Evolutionary conservation across 768 basidiomycete species (phyloP).

Genomic region (Mrakia frigida): DNA sequence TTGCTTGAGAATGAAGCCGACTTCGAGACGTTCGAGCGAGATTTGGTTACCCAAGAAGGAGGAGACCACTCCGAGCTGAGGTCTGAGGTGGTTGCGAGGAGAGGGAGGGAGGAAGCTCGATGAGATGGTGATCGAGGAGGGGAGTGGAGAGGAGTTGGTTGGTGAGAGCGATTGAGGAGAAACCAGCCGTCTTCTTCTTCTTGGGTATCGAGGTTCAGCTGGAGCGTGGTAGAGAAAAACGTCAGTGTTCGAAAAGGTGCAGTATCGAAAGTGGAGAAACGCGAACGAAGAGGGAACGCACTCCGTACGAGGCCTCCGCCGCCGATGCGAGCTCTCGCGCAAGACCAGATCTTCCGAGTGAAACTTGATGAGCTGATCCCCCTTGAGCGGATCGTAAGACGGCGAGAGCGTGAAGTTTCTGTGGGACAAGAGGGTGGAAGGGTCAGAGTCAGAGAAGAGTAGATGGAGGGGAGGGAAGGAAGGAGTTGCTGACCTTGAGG

Average conservation of each 20-base stretch:
- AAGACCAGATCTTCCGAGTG: not conserved
- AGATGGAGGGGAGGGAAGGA: not conserved
- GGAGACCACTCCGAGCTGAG: not conserved
- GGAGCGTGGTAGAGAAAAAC: not conserved
- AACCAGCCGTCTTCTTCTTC: slow-evolving; percentile 9
- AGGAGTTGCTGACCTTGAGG: not conserved
- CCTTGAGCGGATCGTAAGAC: not conserved
- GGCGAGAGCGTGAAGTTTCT: not conserved
- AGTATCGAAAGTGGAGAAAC: not conserved
- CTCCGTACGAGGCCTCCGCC: not conserved
- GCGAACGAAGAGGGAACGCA: not conserved
- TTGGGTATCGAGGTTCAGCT: not conserved
- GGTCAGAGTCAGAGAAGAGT: not conserved
- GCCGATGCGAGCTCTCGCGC: not conserved
- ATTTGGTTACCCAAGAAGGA: not conserved
- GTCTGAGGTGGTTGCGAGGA: not conserved
- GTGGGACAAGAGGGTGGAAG: not conserved
- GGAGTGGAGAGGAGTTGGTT: not conserved
- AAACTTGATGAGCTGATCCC: not conserved
- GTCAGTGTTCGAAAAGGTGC: not conserved
- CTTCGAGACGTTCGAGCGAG: not conserved
- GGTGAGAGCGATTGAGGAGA: not conserved
- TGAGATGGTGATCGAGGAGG: not conserved
- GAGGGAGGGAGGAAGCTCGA: not conserved
- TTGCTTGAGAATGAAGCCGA: not conserved